Base-by-base conservation (phyloP, 1,284 basidiomycete genomes). In the Apiotrichum laibachii region DNA sequence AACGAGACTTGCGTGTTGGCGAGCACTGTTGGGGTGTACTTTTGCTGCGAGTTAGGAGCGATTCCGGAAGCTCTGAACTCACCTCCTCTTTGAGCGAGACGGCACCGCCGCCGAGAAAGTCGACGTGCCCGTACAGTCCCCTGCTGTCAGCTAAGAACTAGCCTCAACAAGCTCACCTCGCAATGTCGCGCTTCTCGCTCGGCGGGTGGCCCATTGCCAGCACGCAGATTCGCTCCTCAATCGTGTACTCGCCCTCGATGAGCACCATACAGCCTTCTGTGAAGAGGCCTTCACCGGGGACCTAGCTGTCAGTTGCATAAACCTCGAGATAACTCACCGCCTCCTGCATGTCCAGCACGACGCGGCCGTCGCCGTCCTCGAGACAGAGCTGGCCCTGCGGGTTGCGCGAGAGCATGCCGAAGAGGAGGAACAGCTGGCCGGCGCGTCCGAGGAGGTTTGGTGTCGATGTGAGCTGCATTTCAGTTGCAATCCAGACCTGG, bases 191-290 rank as follows among this genome's bases (percentile, higher is more conserved):
- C 69, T 87, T 85, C 77, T 98, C 93, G 70, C 92, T 94, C 22
- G 96, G 96, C 1, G 96, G 96, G 77, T 99, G 95, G 1, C 96
- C 95, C 65, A 99, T 89, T 10, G 94, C 96, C 64, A 92, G 85
- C 9, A 97, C 92, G 60, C 88, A 83, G 55, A 99, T 82, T 1
- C 85, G 89, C 52, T 89, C 90, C 34, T 98, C 91, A 60, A 92
- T 86, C 0, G 91, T 97, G 73, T 98, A 99, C 71, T 94, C 91
- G 37, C 96, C 96, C 78, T 99, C 96, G 0, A 98, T 86, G 11
- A 99, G 83, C 1, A 93, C 91, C 77, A 97, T 89, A 61, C 88
- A 92, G 0, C 96, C 96, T 76, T 99, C 94, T 0, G 94, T 97
- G 72, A 98, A 99, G 16, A 99, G 78, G 0, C 96, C 96, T 74